phyloP scores from a whole-genome alignment of 345 rosid genomes.

The Odontarrhena argentea region DNA sequence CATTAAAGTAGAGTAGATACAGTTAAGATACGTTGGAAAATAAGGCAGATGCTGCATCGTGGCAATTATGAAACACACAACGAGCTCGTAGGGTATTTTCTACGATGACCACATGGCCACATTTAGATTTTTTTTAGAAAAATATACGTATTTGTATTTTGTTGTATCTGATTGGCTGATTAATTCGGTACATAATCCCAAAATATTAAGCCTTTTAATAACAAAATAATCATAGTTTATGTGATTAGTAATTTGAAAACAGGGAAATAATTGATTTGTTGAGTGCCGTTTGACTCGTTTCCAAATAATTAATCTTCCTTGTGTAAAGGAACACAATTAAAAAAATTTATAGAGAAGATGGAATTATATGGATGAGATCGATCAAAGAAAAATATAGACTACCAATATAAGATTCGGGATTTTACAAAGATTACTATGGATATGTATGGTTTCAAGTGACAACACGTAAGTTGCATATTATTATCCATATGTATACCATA shows the following conservation, averaged over 20 bases:
- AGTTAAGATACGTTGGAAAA: constrained; percentile 18
- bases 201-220: background rate
- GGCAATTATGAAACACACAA: constrained; percentile 20
- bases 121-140: constrained; percentile 10
- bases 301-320: background rate
- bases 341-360: background rate
- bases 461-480: background rate
- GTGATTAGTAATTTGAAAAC: background rate
- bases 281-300: background rate
- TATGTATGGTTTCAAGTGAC: constrained; percentile 7
- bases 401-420: constrained; percentile 13
- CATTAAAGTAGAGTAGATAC: background rate
- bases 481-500: constrained; percentile 17
- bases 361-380: constrained; percentile 15
- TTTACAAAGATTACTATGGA: constrained; percentile 25
- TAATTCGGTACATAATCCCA: constrained; percentile 9
- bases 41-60: constrained; percentile 16
- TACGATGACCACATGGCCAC: constrained; percentile 27
- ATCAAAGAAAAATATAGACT: constrained; percentile 3
- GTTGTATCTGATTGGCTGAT: background rate
- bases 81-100: constrained; percentile 16
- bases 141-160: background rate
- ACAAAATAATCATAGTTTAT: background rate
- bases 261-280: constrained; percentile 3
- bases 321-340: background rate